These are phyloP conservation scores for Spathaspora hagerdaliae DNA, from an alignment of 805 yeast genomes.

Conservation along the genomic window DNA sequence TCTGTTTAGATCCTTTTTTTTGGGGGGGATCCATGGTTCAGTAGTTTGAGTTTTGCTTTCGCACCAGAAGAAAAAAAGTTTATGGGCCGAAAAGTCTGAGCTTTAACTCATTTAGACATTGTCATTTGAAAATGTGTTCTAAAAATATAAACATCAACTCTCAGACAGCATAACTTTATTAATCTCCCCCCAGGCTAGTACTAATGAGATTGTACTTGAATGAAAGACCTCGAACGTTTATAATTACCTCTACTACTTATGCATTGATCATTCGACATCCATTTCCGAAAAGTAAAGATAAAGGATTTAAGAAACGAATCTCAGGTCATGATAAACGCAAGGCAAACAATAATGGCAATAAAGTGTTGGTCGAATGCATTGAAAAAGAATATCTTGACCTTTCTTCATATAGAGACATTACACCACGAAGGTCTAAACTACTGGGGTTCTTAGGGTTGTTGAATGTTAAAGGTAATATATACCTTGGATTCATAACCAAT, in stretches of 20 bases:
- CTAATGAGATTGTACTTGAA: conserved; percentile 61
- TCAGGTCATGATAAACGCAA: conserved; percentile 16
- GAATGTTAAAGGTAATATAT: conserved; percentile 49
- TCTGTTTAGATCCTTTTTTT: too few species aligned
- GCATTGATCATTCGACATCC: conserved; percentile 59
- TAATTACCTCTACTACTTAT: conserved; percentile 54
- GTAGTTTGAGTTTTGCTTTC: too few species aligned
- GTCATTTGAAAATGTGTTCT: too few species aligned
- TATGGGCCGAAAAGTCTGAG: too few species aligned
- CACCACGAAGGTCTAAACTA: conserved; percentile 27
- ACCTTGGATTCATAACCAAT: conserved; percentile 55
- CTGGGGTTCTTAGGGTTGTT: conserved; percentile 63
- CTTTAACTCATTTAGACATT: too few species aligned
- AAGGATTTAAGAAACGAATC: conserved; percentile 3
- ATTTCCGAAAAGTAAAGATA: conserved; percentile 20
- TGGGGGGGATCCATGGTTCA: too few species aligned
- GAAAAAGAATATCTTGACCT: conserved; percentile 36
- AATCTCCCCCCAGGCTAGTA: too few species aligned
- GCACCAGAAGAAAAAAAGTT: too few species aligned
- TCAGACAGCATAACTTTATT: too few species aligned
- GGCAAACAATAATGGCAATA: conserved; percentile 13
- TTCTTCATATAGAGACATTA: conserved; percentile 40
- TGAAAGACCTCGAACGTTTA: conserved; percentile 63
- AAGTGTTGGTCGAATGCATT: conserved; percentile 51
- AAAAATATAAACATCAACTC: too few species aligned